Base-by-base conservation (phyloP, 108 stramenopile species). In the Cyclotella cryptica region DNA sequence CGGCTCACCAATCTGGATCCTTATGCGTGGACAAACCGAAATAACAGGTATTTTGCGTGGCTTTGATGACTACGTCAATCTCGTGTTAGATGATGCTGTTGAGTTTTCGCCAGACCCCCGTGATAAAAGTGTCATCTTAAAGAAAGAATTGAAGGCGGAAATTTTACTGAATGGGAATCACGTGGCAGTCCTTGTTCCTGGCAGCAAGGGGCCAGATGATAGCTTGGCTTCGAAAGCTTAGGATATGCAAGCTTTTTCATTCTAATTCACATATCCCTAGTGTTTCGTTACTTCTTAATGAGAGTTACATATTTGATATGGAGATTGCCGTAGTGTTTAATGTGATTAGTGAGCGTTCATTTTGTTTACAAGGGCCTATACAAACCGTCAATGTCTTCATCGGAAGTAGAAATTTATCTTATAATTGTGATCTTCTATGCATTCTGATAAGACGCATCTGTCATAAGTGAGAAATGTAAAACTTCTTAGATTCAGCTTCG, bases 91-190 rank as follows among this genome's bases (percentile, higher is more conserved):
- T 53, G 92, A 96, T 81, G 94, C 94, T 40, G 78, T 91, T n/a
- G 94, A 95, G 83, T 96, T 87, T 75, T 88, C 88, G 1, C 91
- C 91, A 2, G 94, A 96, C 78, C 87, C 90, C 4, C 77, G 77
- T 21, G 89, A 89, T 66, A 87, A 84, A 30, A 85, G 58, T 55
- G 81, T 82, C 9, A 66, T 90, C 49, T 78, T 90, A 69, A 91
- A 85, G 72, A 92, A 82, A 47, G 88, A 89, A 22, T 67, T 96
- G 41, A 85, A 92, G 62, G 81, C 88, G 17, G 94, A 96, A 72
- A 93, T 96, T 72, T 82, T 96, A 47, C 76, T 96, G 71, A 96
- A 96, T 86, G 94, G 94, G 41, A 96, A 96, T 84, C 94, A 96
- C 62, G 91, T 96, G 55, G 91, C 94, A 6, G 90, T 96, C 18